phyloP scores from a whole-genome alignment of 768 basidiomycete species.

The Daedaleopsis nitida region DNA sequence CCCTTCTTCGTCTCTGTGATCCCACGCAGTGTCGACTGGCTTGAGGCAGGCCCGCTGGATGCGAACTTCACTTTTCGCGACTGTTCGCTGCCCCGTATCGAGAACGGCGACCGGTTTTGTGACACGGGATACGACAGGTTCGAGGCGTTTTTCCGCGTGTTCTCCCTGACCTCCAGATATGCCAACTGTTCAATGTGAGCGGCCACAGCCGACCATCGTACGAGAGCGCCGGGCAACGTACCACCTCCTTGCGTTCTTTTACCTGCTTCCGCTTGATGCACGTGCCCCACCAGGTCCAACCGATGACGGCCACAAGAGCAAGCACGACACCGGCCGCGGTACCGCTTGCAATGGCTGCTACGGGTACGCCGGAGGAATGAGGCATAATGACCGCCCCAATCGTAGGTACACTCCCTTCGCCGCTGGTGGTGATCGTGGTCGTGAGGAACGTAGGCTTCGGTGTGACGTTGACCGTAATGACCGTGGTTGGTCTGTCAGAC shows the following conservation, averaged over 20 bases:
- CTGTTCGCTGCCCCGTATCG: constrained; percentile 20
- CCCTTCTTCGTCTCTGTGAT: neutral
- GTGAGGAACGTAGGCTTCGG: constrained; percentile 24
- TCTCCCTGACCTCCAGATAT: constrained; percentile 35
- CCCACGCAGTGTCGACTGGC: constrained; percentile 17
- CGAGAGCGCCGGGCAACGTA: constrained; percentile 20
- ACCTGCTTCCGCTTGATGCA: constrained; percentile 40
- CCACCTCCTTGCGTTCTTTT: constrained; percentile 33
- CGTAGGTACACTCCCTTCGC: constrained; percentile 9
- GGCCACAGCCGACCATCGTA: neutral
- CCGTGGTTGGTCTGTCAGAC: constrained; percentile 1
- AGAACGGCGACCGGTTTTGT: constrained; percentile 32
- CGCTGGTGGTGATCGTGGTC: constrained; percentile 30
- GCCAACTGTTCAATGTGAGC: constrained; percentile 23
- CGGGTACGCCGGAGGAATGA: constrained; percentile 35
- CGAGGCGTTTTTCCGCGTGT: constrained; percentile 45
- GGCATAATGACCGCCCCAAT: neutral
- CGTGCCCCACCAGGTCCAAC: constrained; percentile 52
- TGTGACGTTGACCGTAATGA: constrained; percentile 7
- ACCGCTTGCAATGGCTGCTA: constrained; percentile 55
- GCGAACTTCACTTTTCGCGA: constrained; percentile 46
- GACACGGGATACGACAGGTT: constrained; percentile 17
- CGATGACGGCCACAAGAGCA: constrained; percentile 42
- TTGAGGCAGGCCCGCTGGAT: constrained; percentile 12
- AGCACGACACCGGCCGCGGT: constrained; percentile 48